Conservation (phyloP, 257 asterid genomes). For the Mitragyna speciosa region DNA sequence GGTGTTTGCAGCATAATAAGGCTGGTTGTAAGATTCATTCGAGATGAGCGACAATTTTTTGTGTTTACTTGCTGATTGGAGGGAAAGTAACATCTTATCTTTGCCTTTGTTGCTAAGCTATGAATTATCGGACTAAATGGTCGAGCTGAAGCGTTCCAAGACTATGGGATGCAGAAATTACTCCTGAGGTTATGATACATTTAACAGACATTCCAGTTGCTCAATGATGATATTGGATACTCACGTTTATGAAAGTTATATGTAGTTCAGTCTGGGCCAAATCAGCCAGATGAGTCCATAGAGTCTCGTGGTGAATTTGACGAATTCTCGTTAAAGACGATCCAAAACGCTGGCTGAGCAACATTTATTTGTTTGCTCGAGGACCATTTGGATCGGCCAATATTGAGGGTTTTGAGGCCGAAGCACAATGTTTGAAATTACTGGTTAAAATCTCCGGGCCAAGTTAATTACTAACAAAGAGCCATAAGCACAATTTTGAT, state of each 20-base stretch:
- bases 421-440: background rate
- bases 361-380: background rate
- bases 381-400: background rate
- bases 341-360: background rate
- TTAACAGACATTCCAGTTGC: background rate
- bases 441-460: background rate
- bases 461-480: no score
- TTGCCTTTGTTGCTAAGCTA: background rate
- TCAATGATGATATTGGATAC: background rate
- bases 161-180: background rate
- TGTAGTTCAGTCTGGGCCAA: background rate
- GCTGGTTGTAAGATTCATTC: slow-evolving; percentile 1
- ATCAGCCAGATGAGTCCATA: background rate
- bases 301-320: no score
- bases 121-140: background rate
- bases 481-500: no score
- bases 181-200: background rate
- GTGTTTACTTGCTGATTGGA: background rate
- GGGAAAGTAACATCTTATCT: background rate
- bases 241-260: background rate
- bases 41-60: background rate
- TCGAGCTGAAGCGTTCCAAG: background rate
- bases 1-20: background rate
- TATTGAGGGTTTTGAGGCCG: background rate
- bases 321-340: background rate